Base-by-base conservation (phyloP, 2,329 filamentous ascomycete genomes). In the Cytospora piceicola region DNA sequence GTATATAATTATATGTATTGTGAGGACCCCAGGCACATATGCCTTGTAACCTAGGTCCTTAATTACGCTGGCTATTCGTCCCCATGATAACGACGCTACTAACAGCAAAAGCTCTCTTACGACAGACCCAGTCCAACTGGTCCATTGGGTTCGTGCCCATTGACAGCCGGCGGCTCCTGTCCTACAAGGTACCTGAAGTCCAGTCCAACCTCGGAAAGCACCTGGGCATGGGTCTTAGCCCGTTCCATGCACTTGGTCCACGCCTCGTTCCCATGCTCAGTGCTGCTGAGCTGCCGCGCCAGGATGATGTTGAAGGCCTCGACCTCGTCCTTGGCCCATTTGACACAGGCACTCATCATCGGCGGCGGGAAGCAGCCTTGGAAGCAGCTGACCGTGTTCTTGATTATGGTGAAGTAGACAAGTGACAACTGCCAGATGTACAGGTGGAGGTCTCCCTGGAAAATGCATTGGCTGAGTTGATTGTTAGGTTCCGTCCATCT, bases 391-490 rank as follows among this genome's bases (percentile, higher is more conserved):
- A 98, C 91, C 0, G 95, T 98, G 78, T 98, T 97, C 71, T 92
- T 89, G 75, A 99, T 94, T 70, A 97, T 85, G 62, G 89, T 93
- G 78, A 99, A 99, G 77, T 97, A 97, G 65, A 97, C 93, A 77
- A 93, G 97, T 2, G 94, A 95, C 56, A 98, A 83, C 75, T 97
- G 92, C 84, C 94, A 97, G 71, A 98, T 95, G 78, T 98, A 98
- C 15, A 93, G 85, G 67, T 92, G 92, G 11, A 99, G 85, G 72
- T 97, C 92, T 60, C 95, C 95, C 75, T 97, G 93, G 78, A 99
- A 99, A 66, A 96, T 90, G 75, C 94, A 95, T 84, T 96, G 93
- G 66, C 93, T 95, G 71, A 36, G 46, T 60, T 58, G 68, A 77
- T 69, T 76, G 63, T 68, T 65, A 76, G 61, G 67, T 61, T 39